phyloP scores from a whole-genome alignment of 495 filamentous ascomycete genomes.

The Staphylotrichum longicolle region DNA sequence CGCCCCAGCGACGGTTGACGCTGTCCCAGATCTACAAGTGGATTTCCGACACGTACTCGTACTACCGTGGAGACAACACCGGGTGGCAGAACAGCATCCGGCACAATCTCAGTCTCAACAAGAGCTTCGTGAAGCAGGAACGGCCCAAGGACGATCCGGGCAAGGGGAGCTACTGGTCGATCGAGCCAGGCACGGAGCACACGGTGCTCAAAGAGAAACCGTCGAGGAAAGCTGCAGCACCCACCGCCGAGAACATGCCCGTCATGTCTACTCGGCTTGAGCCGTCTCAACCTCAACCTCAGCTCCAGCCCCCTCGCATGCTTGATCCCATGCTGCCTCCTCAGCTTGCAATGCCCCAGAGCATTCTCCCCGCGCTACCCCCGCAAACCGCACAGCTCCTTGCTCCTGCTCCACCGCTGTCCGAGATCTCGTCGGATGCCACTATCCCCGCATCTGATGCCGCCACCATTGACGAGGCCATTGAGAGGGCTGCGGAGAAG shows the following conservation, averaged over 20 bases:
- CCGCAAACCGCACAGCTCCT: slow-evolving; percentile 29
- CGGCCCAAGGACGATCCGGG: slow-evolving; percentile 96
- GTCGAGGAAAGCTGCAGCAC: slow-evolving; percentile 45
- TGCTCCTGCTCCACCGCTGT: slow-evolving; percentile 28
- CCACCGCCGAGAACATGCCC: slow-evolving; percentile 45
- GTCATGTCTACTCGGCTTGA: slow-evolving; percentile 49
- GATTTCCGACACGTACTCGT: slow-evolving; percentile 91
- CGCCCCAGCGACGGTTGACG: slow-evolving; percentile 78
- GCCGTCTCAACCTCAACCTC: slow-evolving; percentile 34
- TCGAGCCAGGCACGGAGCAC: slow-evolving; percentile 80
- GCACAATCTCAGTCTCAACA: slow-evolving; percentile 96
- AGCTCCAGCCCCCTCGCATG: slow-evolving; percentile 14
- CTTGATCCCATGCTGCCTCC: slow-evolving; percentile 34
- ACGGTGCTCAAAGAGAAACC: slow-evolving; percentile 86
- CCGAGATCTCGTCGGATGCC: slow-evolving; percentile 87
- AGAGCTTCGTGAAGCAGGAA: slow-evolving; percentile 94
- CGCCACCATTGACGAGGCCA: slow-evolving; percentile 59
- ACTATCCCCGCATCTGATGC: slow-evolving; percentile 86
- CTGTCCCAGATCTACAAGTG: slow-evolving; percentile 98
- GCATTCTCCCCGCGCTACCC: slow-evolving; percentile 37
- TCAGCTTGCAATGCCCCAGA: slow-evolving; percentile 29
- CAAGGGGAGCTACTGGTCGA: slow-evolving; percentile 98
- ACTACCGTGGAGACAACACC: slow-evolving; percentile 76
- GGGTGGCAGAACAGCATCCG: slow-evolving; percentile 99
- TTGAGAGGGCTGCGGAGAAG: slow-evolving; percentile 45